Evolutionary conservation across 2,329 filamentous ascomycete species (phyloP).

Genomic region (Pyrenophora tritici-repentis): DNA sequence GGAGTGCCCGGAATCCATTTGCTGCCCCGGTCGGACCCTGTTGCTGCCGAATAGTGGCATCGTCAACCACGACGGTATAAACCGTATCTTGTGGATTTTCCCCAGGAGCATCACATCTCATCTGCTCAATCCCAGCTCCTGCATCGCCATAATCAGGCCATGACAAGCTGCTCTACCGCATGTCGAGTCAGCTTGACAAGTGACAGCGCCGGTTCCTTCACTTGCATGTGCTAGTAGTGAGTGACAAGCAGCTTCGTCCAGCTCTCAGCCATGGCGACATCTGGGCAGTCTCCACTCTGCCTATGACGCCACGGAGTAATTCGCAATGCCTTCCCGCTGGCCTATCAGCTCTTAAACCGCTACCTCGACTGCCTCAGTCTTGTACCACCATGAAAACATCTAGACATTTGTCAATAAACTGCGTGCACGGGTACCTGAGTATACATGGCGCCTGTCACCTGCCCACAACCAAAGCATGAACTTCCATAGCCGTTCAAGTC

Average conservation of each 20-base stretch:
- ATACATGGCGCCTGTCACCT: conserved; percentile 15
- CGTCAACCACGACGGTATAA: not conserved
- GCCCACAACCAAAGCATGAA: conserved; percentile 2
- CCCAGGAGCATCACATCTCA: not conserved
- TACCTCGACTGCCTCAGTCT: conserved; percentile 23
- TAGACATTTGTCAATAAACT: conserved; percentile 31
- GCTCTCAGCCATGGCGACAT: not conserved
- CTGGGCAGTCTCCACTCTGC: not conserved
- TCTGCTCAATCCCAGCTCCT: no score
- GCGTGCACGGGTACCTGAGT: conserved; percentile 8
- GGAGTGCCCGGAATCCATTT: conserved; percentile 11
- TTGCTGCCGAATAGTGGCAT: conserved; percentile 11
- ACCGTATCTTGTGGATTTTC: not conserved
- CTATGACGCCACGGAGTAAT: conserved; percentile 1
- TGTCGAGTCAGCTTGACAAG: conserved; percentile 27
- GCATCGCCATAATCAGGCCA: not conserved
- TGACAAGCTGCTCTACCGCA: conserved; percentile 6
- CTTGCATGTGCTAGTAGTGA: conserved; percentile 3
- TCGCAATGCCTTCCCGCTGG: conserved; percentile 11
- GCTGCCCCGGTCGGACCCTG: conserved; percentile 6
- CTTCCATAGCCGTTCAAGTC: not conserved
- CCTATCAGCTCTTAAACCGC: conserved; percentile 2
- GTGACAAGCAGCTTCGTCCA: not conserved
- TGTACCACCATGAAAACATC: conserved; percentile 12
- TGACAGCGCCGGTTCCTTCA: conserved; percentile 22